Evolutionary conservation across 2,329 filamentous ascomycete genomes (phyloP).

Genomic region (Scopulariopsis brevicaulis): DNA sequence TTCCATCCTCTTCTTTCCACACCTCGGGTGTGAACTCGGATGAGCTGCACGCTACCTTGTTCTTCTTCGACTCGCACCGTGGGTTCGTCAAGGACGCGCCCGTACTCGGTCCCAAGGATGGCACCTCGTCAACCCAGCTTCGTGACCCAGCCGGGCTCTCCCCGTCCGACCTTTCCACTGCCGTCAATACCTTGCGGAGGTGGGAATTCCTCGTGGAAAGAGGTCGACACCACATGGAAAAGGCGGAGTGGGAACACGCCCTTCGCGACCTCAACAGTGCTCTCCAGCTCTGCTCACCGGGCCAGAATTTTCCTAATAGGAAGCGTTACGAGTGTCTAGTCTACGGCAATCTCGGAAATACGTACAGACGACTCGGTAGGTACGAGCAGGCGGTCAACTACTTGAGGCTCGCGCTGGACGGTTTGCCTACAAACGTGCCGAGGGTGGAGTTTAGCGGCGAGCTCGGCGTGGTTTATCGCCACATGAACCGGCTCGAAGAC

Average conservation of each 20-base stretch:
- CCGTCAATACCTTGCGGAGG: conserved; percentile 9
- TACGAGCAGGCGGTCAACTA: conserved; percentile 13
- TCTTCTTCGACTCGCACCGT: conserved; percentile 20
- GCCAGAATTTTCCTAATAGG: conserved; percentile 5
- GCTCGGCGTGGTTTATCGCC: conserved; percentile 19
- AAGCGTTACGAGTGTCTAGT: conserved; percentile 10
- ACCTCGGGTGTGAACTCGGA: conserved; percentile 14
- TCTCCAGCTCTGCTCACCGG: conserved; percentile 12
- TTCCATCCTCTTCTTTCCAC: conserved; percentile 18
- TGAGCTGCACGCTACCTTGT: conserved; percentile 20
- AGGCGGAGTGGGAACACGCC: conserved; percentile 12
- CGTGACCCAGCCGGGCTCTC: conserved; percentile 11
- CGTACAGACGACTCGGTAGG: conserved; percentile 17
- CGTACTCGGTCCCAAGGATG: conserved; percentile 17
- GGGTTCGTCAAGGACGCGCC: conserved; percentile 17
- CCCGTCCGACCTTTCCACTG: conserved; percentile 8
- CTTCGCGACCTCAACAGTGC: conserved; percentile 12
- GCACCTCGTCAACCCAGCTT: conserved; percentile 9
- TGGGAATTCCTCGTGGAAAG: conserved; percentile 11
- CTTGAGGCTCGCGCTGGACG: conserved; percentile 12
- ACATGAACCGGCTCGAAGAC: conserved; percentile 16
- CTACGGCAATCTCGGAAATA: conserved; percentile 14
- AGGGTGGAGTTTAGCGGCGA: conserved; percentile 16
- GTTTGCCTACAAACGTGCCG: conserved; percentile 7
- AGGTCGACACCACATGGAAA: conserved; percentile 8